Base-by-base conservation (phyloP, 805 yeast species). In the Candida coquimbonensis region DNA sequence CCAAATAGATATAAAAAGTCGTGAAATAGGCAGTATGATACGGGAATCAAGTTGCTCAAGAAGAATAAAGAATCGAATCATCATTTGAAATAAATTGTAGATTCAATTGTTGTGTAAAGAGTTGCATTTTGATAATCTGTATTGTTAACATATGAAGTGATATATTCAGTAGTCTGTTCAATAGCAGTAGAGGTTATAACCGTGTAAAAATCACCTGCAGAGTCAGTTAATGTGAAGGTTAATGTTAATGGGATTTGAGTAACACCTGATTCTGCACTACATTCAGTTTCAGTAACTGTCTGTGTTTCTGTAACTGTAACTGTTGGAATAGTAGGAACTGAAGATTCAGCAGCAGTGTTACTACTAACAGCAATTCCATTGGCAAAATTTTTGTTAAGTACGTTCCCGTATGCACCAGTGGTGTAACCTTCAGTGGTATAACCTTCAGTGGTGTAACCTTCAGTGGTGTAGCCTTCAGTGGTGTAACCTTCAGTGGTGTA, bases 141-240 rank as follows among this genome's bases (percentile, higher is more conserved):
- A 29, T 13, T 29, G 13, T 29, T 29, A 29, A 11, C 31, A 29
- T 33, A 33, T 14, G 57, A 51, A 9, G 62, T 56, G 17, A 53
- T 16, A 35, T 46, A 47, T 17, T 53, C 40, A 1, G 63, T 57
- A 9, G 54, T 44, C 40, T 56, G 57, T 0, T 56, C 63, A 41
- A 57, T 46, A 19, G 54, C 56, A 14, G 62, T 53, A 3, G 62
- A 51, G 5, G 63, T 45, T 3, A 51, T 43, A 7, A 58, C 45
- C 13, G 59, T 55, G 50, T 46, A 55, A 4, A 48, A 32, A 25
- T 48, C 53, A 47, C 62, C 63, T 27, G 51, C 47, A 7, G 60
- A 47, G 21, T 40, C 54, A 5, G 63, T 57, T 38, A 59, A 38
- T 9, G 63, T 59, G 51, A 59, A 59, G 1, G 37, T 35, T 7